phyloP scores from a whole-genome alignment of 257 asterid genomes.

The Mitragyna speciosa region DNA sequence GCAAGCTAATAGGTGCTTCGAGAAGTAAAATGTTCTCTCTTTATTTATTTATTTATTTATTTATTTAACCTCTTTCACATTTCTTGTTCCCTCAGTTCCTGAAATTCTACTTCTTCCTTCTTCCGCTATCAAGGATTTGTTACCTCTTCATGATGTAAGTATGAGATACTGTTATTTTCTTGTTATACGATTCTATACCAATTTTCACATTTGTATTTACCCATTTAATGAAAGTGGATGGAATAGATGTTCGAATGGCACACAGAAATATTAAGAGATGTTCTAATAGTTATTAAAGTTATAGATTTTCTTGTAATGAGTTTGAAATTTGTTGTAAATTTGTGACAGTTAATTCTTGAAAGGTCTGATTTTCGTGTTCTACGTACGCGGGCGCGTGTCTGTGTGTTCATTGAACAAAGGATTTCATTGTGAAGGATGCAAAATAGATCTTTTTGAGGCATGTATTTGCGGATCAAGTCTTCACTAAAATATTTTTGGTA shows the following conservation, averaged over 20 bases:
- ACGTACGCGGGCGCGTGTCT: too few relatives aligned
- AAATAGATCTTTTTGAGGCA: too few relatives aligned
- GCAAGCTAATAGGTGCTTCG: neutral
- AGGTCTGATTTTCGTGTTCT: too few relatives aligned
- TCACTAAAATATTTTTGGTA: too few relatives aligned
- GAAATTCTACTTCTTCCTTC: neutral
- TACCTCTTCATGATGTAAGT: neutral
- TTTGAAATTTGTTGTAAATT: too few relatives aligned
- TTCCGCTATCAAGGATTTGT: too few relatives aligned
- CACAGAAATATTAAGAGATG: neutral
- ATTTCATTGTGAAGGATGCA: too few relatives aligned
- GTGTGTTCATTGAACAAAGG: too few relatives aligned
- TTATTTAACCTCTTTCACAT: neutral
- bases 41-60: too few relatives aligned
- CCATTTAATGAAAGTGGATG: neutral
- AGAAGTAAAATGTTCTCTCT: neutral
- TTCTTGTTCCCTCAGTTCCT: neutral
- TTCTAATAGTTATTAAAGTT: neutral
- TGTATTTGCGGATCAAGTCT: too few relatives aligned
- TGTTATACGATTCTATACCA: neutral
- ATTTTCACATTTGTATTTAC: neutral
- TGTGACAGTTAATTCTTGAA: too few relatives aligned
- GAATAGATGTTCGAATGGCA: neutral
- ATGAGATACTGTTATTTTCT: neutral
- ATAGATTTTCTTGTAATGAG: neutral